Base-by-base conservation (phyloP, 1,139 yeast genomes). In the Protomyces lactucae-debilis region DNA sequence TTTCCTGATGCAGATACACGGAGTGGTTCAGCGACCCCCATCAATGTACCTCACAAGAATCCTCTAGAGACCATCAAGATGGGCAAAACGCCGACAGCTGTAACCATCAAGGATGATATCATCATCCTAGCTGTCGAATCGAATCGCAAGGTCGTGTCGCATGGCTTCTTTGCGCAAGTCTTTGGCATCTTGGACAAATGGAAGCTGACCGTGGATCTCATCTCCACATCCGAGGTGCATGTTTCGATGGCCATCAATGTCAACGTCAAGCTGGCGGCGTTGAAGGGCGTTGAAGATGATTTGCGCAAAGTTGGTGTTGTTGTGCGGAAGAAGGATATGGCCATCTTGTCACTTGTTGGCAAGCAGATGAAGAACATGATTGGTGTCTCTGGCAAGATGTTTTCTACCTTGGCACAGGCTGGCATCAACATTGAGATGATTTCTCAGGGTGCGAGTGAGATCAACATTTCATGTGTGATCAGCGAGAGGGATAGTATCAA, bases 351-450 rank as follows among this genome's bases (percentile, higher is more conserved):
- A 3, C 81, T 93, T 64, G 98, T 93, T 55, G 99, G 99, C 52
- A 91, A 89, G 72, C 96, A 93, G 75, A 93, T 93, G 99, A 93
- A 91, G 72, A 96, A 91, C 73, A 84, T 88, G 73, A 88, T 93
- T 69, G 99, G 99, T 74, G 92, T 91, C 73, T 99, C 99, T 0
- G 97, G 98, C 54, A 87, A 90, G 70, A 93, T 93, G 97, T 93
- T 93, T 77, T 86, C 92, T 70, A 90, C 95, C 2, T 79, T 93
- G 71, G 98, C 98, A 3, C 95, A 89, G 73, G 96, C 93, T 71
- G 84, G 83, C 65, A 88, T 93, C 72, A 93, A 93, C 77, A 91
- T 93, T 71, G 99, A 93, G 76, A 93, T 93, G 99, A 93, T 93
- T 73, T 85, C 92, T 65, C 99, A 93, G 80, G 99, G 99, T 70